Conservation (phyloP, 306 rosid species). For the Fagus sylvatica region DNA sequence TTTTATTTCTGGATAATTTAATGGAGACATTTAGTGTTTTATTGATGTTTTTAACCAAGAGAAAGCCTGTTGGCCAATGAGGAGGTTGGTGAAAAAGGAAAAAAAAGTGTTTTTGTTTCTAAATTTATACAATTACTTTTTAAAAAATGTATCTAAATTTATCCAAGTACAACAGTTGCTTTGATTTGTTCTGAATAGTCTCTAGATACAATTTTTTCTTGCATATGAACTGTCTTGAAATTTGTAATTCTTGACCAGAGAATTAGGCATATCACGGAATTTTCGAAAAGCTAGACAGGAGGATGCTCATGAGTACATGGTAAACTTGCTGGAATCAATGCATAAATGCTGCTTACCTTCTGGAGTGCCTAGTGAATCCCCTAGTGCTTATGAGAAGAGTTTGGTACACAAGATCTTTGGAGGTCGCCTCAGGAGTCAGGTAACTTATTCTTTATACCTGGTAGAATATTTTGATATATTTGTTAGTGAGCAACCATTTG, state of each 20-base stretch:
- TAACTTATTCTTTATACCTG: constrained; percentile 24
- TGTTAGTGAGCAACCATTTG: neutral
- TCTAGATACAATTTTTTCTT: no score
- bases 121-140: neutral
- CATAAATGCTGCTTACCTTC: constrained; percentile 95
- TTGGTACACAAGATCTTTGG: constrained; percentile 97
- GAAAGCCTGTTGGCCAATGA: neutral
- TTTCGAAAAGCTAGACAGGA: constrained; percentile 88
- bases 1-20: neutral
- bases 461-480: neutral
- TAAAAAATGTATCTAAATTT: neutral
- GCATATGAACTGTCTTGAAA: no score
- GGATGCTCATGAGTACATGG: constrained; percentile 99
- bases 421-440: constrained; percentile 95
- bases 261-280: constrained; percentile 86
- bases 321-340: constrained; percentile 95
- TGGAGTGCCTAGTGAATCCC: constrained; percentile 92
- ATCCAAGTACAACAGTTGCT: neutral
- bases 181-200: no score
- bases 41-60: neutral
- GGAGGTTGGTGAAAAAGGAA: constrained; percentile 4
- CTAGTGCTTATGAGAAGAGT: constrained; percentile 92
- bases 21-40: neutral
- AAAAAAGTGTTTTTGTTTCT: neutral
- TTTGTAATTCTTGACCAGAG: constrained; percentile 49